Base-by-base conservation (phyloP, 768 basidiomycete genomes). In the Crucibulum laeve region DNA sequence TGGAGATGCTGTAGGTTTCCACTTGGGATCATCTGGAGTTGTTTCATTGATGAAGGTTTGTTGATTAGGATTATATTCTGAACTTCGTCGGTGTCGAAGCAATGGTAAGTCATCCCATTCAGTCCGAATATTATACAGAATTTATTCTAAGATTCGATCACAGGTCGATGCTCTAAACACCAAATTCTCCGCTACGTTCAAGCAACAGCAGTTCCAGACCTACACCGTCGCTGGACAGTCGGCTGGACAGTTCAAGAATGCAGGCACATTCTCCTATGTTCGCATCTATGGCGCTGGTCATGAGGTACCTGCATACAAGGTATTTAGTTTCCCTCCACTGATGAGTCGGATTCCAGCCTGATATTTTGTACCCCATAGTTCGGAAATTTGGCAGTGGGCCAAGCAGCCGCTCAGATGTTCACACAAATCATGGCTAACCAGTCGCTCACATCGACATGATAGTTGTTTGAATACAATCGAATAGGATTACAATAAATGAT, bases 1-100 rank as follows among this genome's bases (percentile, higher is more conserved):
- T 45, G 80, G 80, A 23, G 80, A 82, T 50, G 80, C 78, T 21
- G 76, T 76, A 50, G 34, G 73, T 53, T 22, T 23, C 14, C 10
- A 19, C 15, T 25, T 23, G 28, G n/a, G n/a, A 8, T n/a, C 28
- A 30, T 8, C n/a, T 8, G n/a, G 28, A 8, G 28, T 42, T 25
- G n/a, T 4, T 8, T 34, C 14, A 35, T 13, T 11, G 35, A 17
- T 4, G 8, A 11, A 10, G 17, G 19, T 18, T 33, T 47, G 17
- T 18, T 11, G n/a, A 25, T 11, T 38, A 68, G 77, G 76, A 79
- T 52, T 76, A 68, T 51, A 77, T 78, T 53, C 58, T 73, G 34
- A 82, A 80, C 53, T 79, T 65, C 51, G 57, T 69, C 28, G 79
- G 80, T 11, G 70, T 80, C 10, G 79, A 81, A 59, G 70, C 73